Conservation (phyloP, 1,139 yeast genomes). For the Saccharomyces hybrid region DNA sequence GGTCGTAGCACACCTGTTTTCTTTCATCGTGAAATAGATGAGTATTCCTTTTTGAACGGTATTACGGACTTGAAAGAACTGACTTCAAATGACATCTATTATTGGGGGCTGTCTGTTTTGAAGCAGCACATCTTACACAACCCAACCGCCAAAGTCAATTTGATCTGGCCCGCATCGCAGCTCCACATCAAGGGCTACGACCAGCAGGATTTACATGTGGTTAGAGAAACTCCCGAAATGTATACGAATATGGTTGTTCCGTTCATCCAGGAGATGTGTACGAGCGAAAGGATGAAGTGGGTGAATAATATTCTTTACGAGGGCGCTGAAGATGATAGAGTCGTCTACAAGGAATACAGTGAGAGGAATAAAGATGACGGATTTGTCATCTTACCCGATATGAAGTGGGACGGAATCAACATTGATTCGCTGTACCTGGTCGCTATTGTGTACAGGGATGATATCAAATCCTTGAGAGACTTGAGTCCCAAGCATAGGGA, state of each 20-base stretch:
- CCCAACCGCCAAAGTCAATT: constrained; percentile 67
- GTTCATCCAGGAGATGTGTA: constrained; percentile 71
- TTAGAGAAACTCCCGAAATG: constrained; percentile 74
- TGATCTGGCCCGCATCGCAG: constrained; percentile 86
- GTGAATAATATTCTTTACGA: constrained; percentile 75
- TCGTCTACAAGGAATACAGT: constrained; percentile 33
- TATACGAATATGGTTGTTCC: constrained; percentile 60
- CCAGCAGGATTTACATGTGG: constrained; percentile 48
- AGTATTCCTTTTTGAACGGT: constrained; percentile 20
- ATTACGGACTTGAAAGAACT: constrained; percentile 39
- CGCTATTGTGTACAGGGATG: constrained; percentile 65
- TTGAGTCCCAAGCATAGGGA: constrained; percentile 50
- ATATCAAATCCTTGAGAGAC: constrained; percentile 73
- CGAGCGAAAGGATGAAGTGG: constrained; percentile 73
- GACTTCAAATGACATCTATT: constrained; percentile 72
- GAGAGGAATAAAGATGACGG: constrained; percentile 43
- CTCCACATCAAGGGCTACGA: constrained; percentile 73
- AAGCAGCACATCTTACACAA: constrained; percentile 39
- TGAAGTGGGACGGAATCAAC: constrained; percentile 87
- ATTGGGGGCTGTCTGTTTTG: constrained; percentile 62
- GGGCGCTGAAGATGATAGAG: constrained; percentile 79
- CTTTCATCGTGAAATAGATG: constrained; percentile 20
- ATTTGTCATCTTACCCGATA: constrained; percentile 62
- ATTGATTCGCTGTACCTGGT: constrained; percentile 68
- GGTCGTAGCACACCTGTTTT: constrained; percentile 19